A percentile compares a stretch with the other conserved stretches of the same genome.
Conservation (phyloP, 352 stramenopile species). For the Pythium apleroticum region DNA sequence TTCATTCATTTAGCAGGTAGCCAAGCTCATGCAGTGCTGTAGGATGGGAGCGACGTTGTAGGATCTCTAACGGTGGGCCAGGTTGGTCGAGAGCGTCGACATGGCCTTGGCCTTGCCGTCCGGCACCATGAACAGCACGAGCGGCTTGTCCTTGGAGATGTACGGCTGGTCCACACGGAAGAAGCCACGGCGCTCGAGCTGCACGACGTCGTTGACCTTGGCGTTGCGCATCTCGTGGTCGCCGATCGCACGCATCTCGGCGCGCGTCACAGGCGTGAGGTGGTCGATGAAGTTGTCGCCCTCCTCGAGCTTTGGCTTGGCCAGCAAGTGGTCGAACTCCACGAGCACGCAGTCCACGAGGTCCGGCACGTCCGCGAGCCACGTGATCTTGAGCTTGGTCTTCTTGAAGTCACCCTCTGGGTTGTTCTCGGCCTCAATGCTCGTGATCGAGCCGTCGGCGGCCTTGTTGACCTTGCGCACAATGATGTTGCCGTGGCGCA, state of each 20-base stretch:
- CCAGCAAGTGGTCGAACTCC: constrained; percentile 99
- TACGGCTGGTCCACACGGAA: constrained; percentile 92
- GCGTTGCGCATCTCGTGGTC: constrained; percentile 96
- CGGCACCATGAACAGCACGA: constrained; percentile 98
- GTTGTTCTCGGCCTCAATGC: constrained; percentile 74
- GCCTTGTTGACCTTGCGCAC: constrained; percentile 73
- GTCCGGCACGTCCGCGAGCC: constrained; percentile 91
- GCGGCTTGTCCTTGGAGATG: constrained; percentile 81
- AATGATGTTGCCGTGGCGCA: constrained; percentile 95
- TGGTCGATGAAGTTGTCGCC: constrained; percentile 97
- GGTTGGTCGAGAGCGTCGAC: constrained; percentile 86
- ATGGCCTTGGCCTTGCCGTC: constrained; percentile 95
- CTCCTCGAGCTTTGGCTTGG: constrained; percentile 98
- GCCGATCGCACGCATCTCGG: constrained; percentile 92
- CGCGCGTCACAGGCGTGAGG: constrained; percentile 94
- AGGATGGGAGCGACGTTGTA: not conserved
- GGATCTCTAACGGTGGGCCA: constrained; percentile 67
- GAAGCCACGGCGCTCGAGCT: constrained; percentile 98
- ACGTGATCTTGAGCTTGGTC: constrained; percentile 96
- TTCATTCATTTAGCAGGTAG: no score
- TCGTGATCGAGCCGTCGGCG: constrained; percentile 46
- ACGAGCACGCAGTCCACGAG: constrained; percentile 90
- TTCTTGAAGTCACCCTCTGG: constrained; percentile 92
- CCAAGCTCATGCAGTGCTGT: not conserved
- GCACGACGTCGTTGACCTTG: constrained; percentile 95